Base-by-base conservation (phyloP, 164 flowering plant genomes). In the Macadamia tetraphylla region DNA sequence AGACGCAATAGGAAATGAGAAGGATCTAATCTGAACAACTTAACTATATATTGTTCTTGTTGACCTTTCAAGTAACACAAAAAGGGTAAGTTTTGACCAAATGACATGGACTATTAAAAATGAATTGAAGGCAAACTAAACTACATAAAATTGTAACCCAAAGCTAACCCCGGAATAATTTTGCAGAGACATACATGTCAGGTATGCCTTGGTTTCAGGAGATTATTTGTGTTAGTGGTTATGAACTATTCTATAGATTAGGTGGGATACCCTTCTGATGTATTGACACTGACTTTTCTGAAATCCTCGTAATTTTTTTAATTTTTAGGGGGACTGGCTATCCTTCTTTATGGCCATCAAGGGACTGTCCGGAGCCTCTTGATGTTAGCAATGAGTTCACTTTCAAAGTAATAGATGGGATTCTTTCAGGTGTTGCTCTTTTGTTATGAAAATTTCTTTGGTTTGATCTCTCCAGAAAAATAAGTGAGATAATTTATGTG, bases 331-430 rank as follows among this genome's bases (percentile, higher is more conserved):
- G 96, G 18, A n/a, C 30, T 60, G 96, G 95, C 62, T 90, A 92
- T 83, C 96, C 98, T 69, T 49, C 83, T 23, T 65, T 92, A 58
- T 90, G 93, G 96, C 96, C 98, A 67, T 87, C 98, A 51, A 68
- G 66, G 67, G 58, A 76, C 65, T 92, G 98, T 80, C 82, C 58
- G 74, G 75, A 90, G 80, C 98, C 98, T 73, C 98, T 92, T 78
- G 98, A 92, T 84, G 92, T 92, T 73, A 90, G 95, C 75, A 92
- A 79, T 75, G 93, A 90, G 60, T 92, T 88, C 64, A 88, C 98
- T 29, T 92, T 92, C 76, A 79, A 86, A 78, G 78, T 92, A 62
- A 87, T 92, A 74, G 85, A 89, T 75, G 94, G 98, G 58, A 83
- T 92, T 82, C 94, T 92, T 74, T 84, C 91, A 77, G 96, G 98